Base-by-base conservation (phyloP, 768 basidiomycete species). In the Leccinum imitatum region DNA sequence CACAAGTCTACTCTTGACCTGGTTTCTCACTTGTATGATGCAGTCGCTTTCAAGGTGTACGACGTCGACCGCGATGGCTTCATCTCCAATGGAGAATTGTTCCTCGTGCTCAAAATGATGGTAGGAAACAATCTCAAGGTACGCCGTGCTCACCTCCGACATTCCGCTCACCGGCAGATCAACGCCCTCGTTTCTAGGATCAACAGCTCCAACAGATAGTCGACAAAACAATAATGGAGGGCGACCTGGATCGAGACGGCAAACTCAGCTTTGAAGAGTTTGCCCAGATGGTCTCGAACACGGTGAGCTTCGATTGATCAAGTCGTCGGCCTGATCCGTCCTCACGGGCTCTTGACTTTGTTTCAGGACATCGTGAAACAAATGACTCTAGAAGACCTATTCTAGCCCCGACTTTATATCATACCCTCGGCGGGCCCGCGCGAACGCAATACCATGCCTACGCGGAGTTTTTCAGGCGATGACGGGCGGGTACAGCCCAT, bases 171-270 rank as follows among this genome's bases (percentile, higher is more conserved):
- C 21, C 35, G 2, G 6, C 30, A 21, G 11, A 54, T 23, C 17
- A 11, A 53, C 11, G 1, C 13, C 14, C 5, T 5, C 30, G 7
- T 14, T 54, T 59, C 39, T 71, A 96, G 93, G 97, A 99, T 73
- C 92, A 96, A 72, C 97, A 98, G 79, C 78, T 99, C 60, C 97
- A 99, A 75, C 97, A 98, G 74, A 99, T 99, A 60, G 97, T 99
- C 17, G 97, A 99, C 76, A 99, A 99, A 80, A 98, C 97, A 9
- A 99, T 99, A 73, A 95, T 99, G 94, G 97, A 99, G 77, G 97
- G 95, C 11, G 97, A 99, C 72, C 90, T 93, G 73, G 95, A 99
- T 70, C 95, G 92, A 2, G 97, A 99, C 71, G 97, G 97, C 27
- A 98, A 95, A 75, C 82, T 99, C 61, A 93, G 86, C 76, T 99